phyloP scores from a whole-genome alignment of 2,329 filamentous ascomycete species.

The Aspergillus caelatus region DNA sequence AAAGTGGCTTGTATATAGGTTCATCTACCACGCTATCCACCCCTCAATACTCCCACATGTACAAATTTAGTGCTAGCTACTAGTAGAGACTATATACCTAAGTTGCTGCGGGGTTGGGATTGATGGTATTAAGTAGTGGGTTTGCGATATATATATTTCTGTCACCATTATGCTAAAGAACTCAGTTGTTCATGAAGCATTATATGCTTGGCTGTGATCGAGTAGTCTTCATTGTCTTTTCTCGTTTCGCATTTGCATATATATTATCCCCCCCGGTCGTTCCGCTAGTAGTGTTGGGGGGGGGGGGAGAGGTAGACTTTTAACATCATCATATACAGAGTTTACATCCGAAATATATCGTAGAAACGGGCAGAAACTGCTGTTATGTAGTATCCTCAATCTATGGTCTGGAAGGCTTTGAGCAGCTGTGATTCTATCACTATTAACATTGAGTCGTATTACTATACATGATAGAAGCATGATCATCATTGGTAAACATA shows the following conservation, averaged over 20 bases:
- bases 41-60: not conserved
- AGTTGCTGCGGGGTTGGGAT: not conserved
- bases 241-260: too few relatives aligned
- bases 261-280: too few relatives aligned
- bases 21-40: not conserved
- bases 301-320: too few relatives aligned
- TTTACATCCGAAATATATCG: not conserved
- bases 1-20: not conserved
- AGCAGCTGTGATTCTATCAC: not conserved
- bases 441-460: not conserved
- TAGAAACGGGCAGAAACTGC: not conserved
- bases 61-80: not conserved
- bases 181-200: not conserved
- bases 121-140: not conserved
- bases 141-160: not conserved
- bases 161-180: not conserved
- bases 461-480: constrained; percentile 6
- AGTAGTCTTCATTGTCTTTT: too few relatives aligned
- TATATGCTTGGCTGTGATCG: not conserved
- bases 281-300: too few relatives aligned
- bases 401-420: not conserved
- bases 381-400: not conserved
- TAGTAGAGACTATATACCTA: not conserved
- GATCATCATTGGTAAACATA: constrained; percentile 69
- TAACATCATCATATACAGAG: not conserved